Evolutionary conservation across 1,284 basidiomycete species (phyloP), one percentile per base, ranked within the genome.

Genomic region (Naganishia cerealis): DNA sequence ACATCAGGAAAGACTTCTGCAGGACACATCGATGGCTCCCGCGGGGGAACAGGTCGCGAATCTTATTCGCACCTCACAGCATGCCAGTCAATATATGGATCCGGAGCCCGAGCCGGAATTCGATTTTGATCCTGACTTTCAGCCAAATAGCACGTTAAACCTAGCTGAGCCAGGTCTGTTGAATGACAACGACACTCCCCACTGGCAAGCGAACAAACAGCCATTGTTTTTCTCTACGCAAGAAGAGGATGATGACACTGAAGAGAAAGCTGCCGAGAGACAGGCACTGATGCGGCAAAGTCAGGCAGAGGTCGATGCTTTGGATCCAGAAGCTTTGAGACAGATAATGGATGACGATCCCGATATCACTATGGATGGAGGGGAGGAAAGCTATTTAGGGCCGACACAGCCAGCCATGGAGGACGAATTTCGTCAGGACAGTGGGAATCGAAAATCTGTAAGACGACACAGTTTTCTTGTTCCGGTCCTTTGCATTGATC

Each of bases 221-320:
- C 67, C 70, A 15, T 58, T 71, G 9, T 71, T 71, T 48, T 65
- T 57, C 39, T 63, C 67, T 13, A 57, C 56, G 15, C 63, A 68
- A 33, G 67, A 69, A n/a, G 42, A 57, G 16, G 53, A 39, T 7
- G 50, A 54, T 40, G 61, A 63, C 18, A 33, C 29, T 33, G 50
- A n/a, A 21, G 55, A 42, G 1, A 39, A 39, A 29, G 46, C 40
- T 13, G 36, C 54, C 7, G n/a, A 54, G 29, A 50, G 62, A 40
- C 56, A 69, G 26, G 63, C 62, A 12, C 39, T 65, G 48, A 38
- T 54, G 39, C 63, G 46, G n/a, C 66, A 63, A 26, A 63, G 66
- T 33, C 61, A 67, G 39, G 57, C 61, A n/a, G 59, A 68, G 38
- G 53, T 68, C n/a, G 67, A 67, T 29, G 38, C 63, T 16, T 65